Evolutionary conservation across 2,329 filamentous ascomycete genomes (phyloP), one percentile per base, ranked within the genome.

Genomic region (Bisporella sp.): DNA sequence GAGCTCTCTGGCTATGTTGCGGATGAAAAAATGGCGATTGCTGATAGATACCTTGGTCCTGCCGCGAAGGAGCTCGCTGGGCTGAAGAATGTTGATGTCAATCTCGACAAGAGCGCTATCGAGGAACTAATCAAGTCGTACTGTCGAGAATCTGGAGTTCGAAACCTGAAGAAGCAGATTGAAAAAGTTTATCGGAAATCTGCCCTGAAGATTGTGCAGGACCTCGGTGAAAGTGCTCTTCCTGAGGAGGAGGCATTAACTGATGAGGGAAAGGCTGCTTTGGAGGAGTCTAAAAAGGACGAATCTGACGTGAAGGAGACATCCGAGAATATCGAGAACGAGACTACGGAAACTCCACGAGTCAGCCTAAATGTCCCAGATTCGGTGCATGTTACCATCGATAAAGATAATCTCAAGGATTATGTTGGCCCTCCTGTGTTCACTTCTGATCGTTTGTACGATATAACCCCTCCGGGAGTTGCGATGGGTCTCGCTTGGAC

Each of bases 401-500:
- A 79, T 67, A 95, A 89, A 68, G 86, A 91, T 49, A 96, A 92
- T 60, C 76, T 99, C 47, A 95, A 95, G 64, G 93, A 99, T 68
- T 99, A 96, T 65, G 92, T 99, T 52, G 93, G 93, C 3, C 91
- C 93, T 1, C 91, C 93, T 1, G 81, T 97, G 48, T 99, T 96
- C 72, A 99, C 90, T 0, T 89, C 93, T 4, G 93, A 99, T 69
- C 84, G 95, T 49, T 77, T 99, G 11, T 99, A 97, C 73, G 93
- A 99, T 62, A 82, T 84, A 45, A 96, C 90, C 52, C 93, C 95
- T 4, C 81, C 93, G 2, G 93, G 93, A 69, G 93, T 99, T 12
- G 88, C 91, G 28, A 97, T 99, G 93, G 93, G 93, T 57, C 79
- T 99, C 47, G 93, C 93, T 6, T 99, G 93, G 93, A 99, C 95